Conservation (phyloP, 148 eudicot species). For the Fagopyrum tataricum region DNA sequence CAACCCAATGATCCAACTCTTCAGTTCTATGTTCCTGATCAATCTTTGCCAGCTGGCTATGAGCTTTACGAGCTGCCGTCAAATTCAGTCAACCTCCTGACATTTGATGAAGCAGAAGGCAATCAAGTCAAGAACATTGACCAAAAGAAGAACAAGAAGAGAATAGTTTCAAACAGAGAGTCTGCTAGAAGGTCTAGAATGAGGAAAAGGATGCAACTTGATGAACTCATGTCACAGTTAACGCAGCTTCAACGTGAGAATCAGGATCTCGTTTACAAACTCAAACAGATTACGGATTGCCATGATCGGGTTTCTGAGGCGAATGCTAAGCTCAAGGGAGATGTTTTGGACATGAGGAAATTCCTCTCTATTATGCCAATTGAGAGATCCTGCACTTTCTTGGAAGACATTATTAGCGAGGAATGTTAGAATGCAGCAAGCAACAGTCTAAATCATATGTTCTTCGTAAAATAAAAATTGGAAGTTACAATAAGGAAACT, state of each 20-base stretch:
- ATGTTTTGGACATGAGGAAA: neutral
- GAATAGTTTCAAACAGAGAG: conserved; percentile 50
- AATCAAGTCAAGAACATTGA: neutral
- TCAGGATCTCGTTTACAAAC: neutral
- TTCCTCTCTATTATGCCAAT: neutral
- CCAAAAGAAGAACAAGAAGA: neutral
- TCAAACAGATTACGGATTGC: neutral
- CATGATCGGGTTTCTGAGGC: neutral
- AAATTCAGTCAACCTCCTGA: neutral
- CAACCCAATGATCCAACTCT: neutral
- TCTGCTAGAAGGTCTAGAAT: conserved; percentile 42
- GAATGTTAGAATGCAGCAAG: neutral
- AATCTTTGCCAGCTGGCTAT: neutral
- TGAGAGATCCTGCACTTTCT: neutral
- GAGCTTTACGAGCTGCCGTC: neutral
- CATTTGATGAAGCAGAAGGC: neutral
- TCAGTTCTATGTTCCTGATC: neutral
- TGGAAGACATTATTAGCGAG: neutral
- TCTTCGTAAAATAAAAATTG: too few relatives aligned
- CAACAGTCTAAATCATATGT: too few relatives aligned
- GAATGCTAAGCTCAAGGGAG: neutral
- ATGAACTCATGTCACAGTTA: conserved; percentile 26
- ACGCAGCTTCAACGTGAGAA: neutral
- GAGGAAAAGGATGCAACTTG: conserved; percentile 38
- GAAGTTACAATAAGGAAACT: too few relatives aligned